phyloP scores from a whole-genome alignment of 352 stramenopile genomes.

The Pythium utonaiense region DNA sequence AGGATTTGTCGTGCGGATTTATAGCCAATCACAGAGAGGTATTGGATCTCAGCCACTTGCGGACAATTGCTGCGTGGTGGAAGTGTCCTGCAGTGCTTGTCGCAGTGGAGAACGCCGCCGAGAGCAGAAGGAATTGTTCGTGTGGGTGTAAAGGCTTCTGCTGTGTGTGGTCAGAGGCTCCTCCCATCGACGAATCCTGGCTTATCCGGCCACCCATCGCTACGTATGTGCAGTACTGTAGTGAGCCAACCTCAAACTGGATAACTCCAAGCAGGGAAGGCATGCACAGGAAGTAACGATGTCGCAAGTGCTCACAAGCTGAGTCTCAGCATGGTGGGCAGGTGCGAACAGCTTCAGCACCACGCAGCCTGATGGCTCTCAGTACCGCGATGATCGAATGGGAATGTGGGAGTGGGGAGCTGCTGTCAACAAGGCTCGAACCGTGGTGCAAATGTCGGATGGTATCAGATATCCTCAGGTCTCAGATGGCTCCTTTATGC shows the following conservation, averaged over 20 bases:
- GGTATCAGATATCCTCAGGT: neutral
- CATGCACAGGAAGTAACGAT: too few relatives aligned
- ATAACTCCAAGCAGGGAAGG: too few relatives aligned
- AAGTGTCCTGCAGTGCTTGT: neutral
- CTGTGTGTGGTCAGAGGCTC: neutral
- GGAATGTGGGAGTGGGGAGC: neutral
- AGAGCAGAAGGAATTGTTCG: too few relatives aligned
- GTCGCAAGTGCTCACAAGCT: too few relatives aligned
- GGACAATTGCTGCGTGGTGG: neutral
- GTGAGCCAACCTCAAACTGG: too few relatives aligned
- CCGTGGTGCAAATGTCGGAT: neutral
- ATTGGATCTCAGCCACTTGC: neutral
- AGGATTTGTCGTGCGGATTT: neutral
- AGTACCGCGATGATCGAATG: neutral
- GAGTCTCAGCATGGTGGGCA: too few relatives aligned
- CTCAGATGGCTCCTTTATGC: neutral
- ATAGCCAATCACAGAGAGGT: constrained; percentile 5
- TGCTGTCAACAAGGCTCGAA: neutral
- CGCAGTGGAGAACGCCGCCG: neutral
- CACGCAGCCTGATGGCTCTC: too few relatives aligned
- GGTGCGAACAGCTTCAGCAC: too few relatives aligned
- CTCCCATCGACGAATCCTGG: neutral
- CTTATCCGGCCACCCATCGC: too few relatives aligned
- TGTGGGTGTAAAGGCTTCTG: neutral
- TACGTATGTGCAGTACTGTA: too few relatives aligned